Base-by-base conservation (phyloP, 106 monocot genomes). In the Ottelia alismoides region DNA sequence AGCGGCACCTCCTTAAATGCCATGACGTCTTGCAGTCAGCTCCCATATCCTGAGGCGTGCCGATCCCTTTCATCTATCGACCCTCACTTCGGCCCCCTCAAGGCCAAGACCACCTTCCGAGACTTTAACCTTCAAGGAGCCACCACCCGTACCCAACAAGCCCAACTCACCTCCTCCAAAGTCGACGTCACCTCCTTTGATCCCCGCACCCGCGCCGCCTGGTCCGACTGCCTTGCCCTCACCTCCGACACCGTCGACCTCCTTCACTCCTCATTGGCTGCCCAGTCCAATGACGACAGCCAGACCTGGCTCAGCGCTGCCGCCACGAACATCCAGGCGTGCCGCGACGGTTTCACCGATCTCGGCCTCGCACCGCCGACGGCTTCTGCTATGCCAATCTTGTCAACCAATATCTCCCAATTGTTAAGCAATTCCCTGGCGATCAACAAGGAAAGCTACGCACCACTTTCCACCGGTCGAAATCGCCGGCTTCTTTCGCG, bases 301-400 rank as follows among this genome's bases (percentile, higher is more conserved):
- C 53, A 61, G 23, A 61, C 60, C 3, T 69, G 69, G 69, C 61
- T 61, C 19, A 69, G 69, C 35, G 69, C 69, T 4, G 52, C 69
- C 27, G 21, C 51, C 6, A 44, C 67, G 43, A 52, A 68, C 60
- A 45, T 53, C 16, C 45, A 69, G 29, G 46, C 69, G 2, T 69
- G 69, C 53, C 40, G 17, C 2, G 46, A 70, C 27, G 62, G 62
- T 0, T 70, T 70, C 61, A 25, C 1, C 11, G 62, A 70, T 19
- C 55, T 70, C 24, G 31, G 40, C 27, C 3, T 61, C 19, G 21
- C 45, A 0, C 30, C 52, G 0, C 46, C 28, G 5, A 14, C 50
- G 27, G 11, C 61, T 1, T 30, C 31, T 14, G 18, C 11, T 0
- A 52, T 53, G 0, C 55, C 47, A 30, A 20, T 20, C 14, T 70